Evolutionary conservation across 75 land plant genomes (phyloP).

Genomic region (Adiantum capillusveneris): DNA sequence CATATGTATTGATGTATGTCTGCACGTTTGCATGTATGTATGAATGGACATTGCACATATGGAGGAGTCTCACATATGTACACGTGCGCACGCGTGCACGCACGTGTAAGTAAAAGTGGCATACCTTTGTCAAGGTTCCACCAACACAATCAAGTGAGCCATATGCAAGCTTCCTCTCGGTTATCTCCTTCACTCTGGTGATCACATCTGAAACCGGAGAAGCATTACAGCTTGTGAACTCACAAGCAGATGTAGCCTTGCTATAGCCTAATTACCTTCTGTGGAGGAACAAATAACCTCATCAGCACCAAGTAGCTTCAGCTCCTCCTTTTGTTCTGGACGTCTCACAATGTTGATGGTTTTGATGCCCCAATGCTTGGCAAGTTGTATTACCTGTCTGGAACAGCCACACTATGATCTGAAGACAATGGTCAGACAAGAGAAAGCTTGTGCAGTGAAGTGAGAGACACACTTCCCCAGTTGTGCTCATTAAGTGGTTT

Average conservation of each 20-base stretch:
- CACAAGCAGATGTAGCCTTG: background rate
- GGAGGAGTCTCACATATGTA: no score
- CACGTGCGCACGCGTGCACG: no score
- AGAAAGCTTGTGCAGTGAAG: no score
- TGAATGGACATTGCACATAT: no score
- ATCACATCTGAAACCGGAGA: conserved; percentile 12
- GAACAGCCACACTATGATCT: background rate
- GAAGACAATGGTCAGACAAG: no score
- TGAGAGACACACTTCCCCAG: no score
- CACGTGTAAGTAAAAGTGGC: no score
- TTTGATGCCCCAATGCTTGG: conserved; percentile 27
- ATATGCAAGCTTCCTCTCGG: conserved; percentile 19
- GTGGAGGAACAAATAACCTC: conserved; percentile 21
- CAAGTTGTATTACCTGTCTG: conserved; percentile 25
- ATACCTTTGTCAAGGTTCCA: conserved; percentile 16
- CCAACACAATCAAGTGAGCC: conserved; percentile 16
- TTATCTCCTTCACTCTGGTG: conserved; percentile 20
- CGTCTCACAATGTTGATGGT: conserved; percentile 37
- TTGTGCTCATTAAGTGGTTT: no score
- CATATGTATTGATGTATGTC: no score
- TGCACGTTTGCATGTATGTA: no score
- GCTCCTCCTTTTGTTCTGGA: conserved; percentile 22
- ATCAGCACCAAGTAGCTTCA: conserved; percentile 25
- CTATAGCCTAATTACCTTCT: conserved; percentile 6
- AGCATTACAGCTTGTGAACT: background rate